These are phyloP conservation scores for Aspergillus nanangensis DNA, from an alignment of 495 filamentous ascomycete species.

Conservation along the genomic window DNA sequence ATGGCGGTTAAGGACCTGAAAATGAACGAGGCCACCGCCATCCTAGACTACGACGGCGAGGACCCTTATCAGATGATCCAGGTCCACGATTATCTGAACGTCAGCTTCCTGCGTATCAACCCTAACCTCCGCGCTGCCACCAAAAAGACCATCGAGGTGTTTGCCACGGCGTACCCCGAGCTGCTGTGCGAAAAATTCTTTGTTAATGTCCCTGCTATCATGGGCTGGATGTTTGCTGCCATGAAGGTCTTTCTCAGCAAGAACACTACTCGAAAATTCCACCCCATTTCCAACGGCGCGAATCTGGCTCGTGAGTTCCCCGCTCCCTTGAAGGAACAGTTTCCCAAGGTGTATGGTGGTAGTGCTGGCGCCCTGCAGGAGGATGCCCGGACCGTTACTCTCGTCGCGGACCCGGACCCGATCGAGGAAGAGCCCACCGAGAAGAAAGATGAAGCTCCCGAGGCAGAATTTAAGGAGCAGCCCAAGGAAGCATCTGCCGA, in stretches of 20 bases:
- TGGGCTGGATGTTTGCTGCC: constrained; percentile 78
- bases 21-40: constrained; percentile 57
- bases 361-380: constrained; percentile 44
- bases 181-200: constrained; percentile 87
- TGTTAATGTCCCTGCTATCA: constrained; percentile 81
- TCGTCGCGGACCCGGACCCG: constrained; percentile 16
- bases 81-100: constrained; percentile 82
- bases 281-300: constrained; percentile 71
- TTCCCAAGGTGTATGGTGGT: constrained; percentile 69
- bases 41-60: constrained; percentile 66
- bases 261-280: constrained; percentile 83
- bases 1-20: constrained; percentile 65
- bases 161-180: constrained; percentile 79
- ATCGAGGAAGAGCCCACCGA: constrained; percentile 11
- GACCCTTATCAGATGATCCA: constrained; percentile 88
- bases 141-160: constrained; percentile 72
- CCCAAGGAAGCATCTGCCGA: constrained; percentile 10
- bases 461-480: constrained; percentile 11
- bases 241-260: constrained; percentile 76
- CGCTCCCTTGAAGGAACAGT: constrained; percentile 46
- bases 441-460: constrained; percentile 14
- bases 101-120: constrained; percentile 75
- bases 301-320: constrained; percentile 63
- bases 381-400: constrained; percentile 21
- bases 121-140: constrained; percentile 64